Percentiles rank a stretch among this genome's conserved stretches.
These are phyloP conservation scores for Plectosphaerella plurivora DNA, from an alignment of 2,329 filamentous ascomycete species.

Conservation along the genomic window DNA sequence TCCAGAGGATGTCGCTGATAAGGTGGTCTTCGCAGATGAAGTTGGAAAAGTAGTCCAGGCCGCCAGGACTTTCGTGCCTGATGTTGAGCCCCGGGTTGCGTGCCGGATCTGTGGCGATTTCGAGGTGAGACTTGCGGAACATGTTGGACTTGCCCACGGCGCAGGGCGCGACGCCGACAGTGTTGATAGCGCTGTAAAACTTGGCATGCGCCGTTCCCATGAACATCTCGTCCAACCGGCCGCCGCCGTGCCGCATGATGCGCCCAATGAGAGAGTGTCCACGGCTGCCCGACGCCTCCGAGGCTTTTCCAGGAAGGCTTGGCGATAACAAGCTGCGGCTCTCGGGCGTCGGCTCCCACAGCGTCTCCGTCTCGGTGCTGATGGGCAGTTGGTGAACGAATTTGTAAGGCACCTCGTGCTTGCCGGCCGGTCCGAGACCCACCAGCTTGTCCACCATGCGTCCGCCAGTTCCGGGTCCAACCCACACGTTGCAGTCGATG, in stretches of 20 bases:
- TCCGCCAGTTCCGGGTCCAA: slow-evolving; percentile 71
- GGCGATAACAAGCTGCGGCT: slow-evolving; percentile 22
- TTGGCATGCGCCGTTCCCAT: slow-evolving; percentile 92
- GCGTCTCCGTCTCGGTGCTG: slow-evolving; percentile 66
- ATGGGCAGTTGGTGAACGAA: slow-evolving; percentile 94
- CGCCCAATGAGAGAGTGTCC: slow-evolving; percentile 18
- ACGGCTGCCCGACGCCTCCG: not conserved
- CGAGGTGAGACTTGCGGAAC: slow-evolving; percentile 89
- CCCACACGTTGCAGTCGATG: slow-evolving; percentile 95
- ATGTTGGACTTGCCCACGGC: slow-evolving; percentile 97
- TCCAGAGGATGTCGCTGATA: slow-evolving; percentile 90
- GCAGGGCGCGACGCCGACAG: slow-evolving; percentile 84
- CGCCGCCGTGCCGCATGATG: slow-evolving; percentile 54
- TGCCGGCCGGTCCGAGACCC: slow-evolving; percentile 54
- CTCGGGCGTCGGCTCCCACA: slow-evolving; percentile 18
- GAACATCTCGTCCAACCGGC: slow-evolving; percentile 89
- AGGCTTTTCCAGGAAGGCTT: slow-evolving; percentile 11
- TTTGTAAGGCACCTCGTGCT: slow-evolving; percentile 62
- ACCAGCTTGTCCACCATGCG: slow-evolving; percentile 86
- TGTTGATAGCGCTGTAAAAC: slow-evolving; percentile 97
- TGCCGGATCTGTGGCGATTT: slow-evolving; percentile 59
- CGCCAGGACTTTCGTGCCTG: slow-evolving; percentile 44
- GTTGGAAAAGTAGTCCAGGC: slow-evolving; percentile 88
- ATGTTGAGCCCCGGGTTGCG: slow-evolving; percentile 37
- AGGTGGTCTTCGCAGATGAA: slow-evolving; percentile 98